These are phyloP conservation scores for Chlorella sorokiniana DNA, from an alignment of 139 green algal species.

Conservation along the genomic window DNA sequence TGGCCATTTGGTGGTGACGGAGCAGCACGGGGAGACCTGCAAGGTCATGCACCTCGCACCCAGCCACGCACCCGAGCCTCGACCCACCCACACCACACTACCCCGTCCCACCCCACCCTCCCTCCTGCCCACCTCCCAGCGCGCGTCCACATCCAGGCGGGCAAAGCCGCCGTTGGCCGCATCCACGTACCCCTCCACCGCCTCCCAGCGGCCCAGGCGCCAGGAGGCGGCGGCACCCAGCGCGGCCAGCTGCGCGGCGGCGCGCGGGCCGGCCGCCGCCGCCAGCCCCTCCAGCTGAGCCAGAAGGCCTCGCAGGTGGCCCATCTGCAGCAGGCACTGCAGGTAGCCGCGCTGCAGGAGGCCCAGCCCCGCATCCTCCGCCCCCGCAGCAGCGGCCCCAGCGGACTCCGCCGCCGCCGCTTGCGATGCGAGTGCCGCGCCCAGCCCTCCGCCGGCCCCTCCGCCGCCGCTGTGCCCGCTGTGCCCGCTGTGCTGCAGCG, in stretches of 20 bases:
- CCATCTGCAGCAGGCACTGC: constrained; percentile 75
- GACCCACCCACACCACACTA: background rate
- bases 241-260: constrained; percentile 59
- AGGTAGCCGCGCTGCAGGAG: constrained; percentile 62
- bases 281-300: constrained; percentile 70
- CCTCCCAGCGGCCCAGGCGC: constrained; percentile 85
- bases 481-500: constrained; percentile 34
- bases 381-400: background rate
- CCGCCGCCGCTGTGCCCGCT: background rate
- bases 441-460: background rate
- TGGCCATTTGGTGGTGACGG: no score
- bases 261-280: background rate
- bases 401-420: background rate
- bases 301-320: constrained; percentile 82
- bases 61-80: background rate
- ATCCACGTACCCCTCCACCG: constrained; percentile 70
- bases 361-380: constrained; percentile 15
- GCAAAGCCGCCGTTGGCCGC: constrained; percentile 2
- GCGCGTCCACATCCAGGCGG: constrained; percentile 43
- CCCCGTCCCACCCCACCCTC: background rate
- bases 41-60: background rate
- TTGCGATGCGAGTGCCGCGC: background rate
- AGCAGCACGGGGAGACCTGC: no score
- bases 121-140: constrained; percentile 64
- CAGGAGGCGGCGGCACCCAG: constrained; percentile 81